These are phyloP conservation scores for Dillenia suffruticosa DNA, from an alignment of 164 flowering plant species.

Conservation along the genomic window DNA sequence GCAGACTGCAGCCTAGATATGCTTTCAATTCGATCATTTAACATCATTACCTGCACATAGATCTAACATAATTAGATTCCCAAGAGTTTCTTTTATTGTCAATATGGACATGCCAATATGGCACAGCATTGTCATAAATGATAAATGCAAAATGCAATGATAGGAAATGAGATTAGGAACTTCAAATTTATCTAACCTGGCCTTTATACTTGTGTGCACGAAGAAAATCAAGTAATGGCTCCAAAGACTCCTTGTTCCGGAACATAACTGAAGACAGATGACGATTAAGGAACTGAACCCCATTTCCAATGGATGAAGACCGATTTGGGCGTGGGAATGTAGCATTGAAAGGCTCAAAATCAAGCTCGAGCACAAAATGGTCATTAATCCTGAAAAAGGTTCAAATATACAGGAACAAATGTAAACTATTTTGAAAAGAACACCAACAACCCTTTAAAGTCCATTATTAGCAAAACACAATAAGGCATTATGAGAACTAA, in stretches of 20 bases:
- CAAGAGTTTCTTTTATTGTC: too few species aligned
- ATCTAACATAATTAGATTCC: background rate
- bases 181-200: slow-evolving; percentile 42
- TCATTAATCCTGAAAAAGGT: slow-evolving; percentile 32
- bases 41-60: slow-evolving; percentile 64
- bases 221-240: slow-evolving; percentile 88
- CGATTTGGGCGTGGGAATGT: slow-evolving; percentile 72
- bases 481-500: background rate
- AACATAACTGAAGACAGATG: slow-evolving; percentile 92
- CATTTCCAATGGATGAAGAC: slow-evolving; percentile 89
- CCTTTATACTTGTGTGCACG: slow-evolving; percentile 78
- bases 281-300: slow-evolving; percentile 95
- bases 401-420: background rate
- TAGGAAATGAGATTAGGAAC: background rate
- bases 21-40: slow-evolving; percentile 81
- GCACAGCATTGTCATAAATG: too few species aligned
- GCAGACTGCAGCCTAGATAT: slow-evolving; percentile 61
- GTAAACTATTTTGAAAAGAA: background rate
- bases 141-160: too few species aligned
- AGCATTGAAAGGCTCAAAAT: slow-evolving; percentile 94
- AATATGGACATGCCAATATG: too few species aligned
- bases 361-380: slow-evolving; percentile 68
- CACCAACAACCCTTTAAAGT: background rate
- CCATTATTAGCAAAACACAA: background rate
- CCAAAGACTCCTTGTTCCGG: slow-evolving; percentile 73